A percentile compares a stretch with the other conserved stretches of the same genome.
Conservation (phyloP, 2,329 filamentous ascomycete genomes). For the Didymella arachidicola region DNA sequence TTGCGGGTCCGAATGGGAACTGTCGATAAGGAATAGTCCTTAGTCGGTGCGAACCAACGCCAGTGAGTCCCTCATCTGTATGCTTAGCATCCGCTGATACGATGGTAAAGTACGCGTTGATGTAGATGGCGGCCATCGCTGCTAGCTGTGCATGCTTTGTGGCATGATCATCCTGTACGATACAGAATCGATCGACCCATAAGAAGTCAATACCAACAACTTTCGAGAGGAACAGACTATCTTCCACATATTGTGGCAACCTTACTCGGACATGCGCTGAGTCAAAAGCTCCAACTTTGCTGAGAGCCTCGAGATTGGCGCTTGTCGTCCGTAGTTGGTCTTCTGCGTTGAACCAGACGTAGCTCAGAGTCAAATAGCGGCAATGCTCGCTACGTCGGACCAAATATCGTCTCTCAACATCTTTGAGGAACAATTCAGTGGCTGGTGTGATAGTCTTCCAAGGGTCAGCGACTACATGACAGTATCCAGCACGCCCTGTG, state of each 20-base stretch:
- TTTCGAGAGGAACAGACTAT: background rate
- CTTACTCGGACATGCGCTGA: background rate
- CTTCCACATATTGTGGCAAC: background rate
- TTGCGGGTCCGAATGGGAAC: no score
- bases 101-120: background rate
- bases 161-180: background rate
- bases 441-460: background rate
- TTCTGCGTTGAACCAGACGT: background rate
- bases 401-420: background rate
- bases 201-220: background rate
- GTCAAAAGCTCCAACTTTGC: background rate
- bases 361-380: background rate
- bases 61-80: no score
- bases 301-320: background rate
- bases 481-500: no score
- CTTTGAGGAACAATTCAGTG: background rate
- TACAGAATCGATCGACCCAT: background rate
- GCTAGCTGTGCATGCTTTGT: background rate
- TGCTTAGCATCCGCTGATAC: no score
- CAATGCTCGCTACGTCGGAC: background rate
- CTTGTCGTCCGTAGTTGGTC: no score
- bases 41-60: no score
- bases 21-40: no score
- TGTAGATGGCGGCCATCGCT: background rate
- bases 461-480: no score